Conservation (phyloP, 1,139 yeast species). For the Pichia sp. region DNA sequence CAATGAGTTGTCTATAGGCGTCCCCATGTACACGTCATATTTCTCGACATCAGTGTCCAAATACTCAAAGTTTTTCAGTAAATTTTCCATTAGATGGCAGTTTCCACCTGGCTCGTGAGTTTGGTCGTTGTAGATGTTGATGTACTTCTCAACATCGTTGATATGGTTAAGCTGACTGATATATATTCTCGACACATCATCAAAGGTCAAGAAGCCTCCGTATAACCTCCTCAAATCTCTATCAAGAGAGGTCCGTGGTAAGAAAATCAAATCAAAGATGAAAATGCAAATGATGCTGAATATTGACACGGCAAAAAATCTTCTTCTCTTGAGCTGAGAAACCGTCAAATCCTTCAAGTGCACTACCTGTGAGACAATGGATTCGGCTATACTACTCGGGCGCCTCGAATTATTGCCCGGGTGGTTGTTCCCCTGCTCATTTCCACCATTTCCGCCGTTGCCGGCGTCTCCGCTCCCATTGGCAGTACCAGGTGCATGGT, state of each 20-base stretch:
- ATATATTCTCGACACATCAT: slow-evolving; percentile 57
- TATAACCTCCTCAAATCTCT: slow-evolving; percentile 79
- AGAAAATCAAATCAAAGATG: slow-evolving; percentile 63
- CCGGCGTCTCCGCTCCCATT: neutral
- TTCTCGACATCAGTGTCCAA: slow-evolving; percentile 46
- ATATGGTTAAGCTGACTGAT: slow-evolving; percentile 34
- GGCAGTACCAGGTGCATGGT: neutral
- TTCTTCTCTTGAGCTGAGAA: slow-evolving; percentile 28
- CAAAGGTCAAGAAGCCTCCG: slow-evolving; percentile 54
- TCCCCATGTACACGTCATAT: slow-evolving; percentile 53
- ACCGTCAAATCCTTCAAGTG: slow-evolving; percentile 26
- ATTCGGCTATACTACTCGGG: slow-evolving; percentile 21
- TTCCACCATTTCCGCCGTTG: neutral
- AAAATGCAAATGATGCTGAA: slow-evolving; percentile 46
- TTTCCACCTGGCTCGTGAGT: slow-evolving; percentile 42
- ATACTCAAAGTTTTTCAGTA: slow-evolving; percentile 16
- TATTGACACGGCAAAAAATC: slow-evolving; percentile 35
- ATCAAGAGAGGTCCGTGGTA: slow-evolving; percentile 81
- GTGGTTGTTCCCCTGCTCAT: neutral
- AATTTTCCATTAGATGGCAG: slow-evolving; percentile 34
- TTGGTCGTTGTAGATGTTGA: slow-evolving; percentile 34
- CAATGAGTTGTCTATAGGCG: slow-evolving; percentile 47
- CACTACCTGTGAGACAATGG: slow-evolving; percentile 26
- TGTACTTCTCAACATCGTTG: slow-evolving; percentile 34
- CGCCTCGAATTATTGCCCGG: neutral